Conservation (phyloP, 2,329 filamentous ascomycete species). For the Biscogniauxia mediterranea region DNA sequence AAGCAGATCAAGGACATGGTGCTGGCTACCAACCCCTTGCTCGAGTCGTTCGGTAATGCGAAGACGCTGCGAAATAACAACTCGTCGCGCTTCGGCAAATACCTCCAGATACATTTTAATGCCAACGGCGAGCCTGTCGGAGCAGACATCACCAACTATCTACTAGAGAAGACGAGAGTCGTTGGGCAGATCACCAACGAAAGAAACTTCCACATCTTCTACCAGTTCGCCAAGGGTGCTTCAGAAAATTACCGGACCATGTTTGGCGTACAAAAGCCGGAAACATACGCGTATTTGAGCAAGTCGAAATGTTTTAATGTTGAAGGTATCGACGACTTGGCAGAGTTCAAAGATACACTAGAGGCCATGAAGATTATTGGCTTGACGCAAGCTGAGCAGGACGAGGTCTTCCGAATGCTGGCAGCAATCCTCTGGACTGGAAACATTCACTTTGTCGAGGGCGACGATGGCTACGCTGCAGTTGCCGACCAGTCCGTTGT, state of each 20-base stretch:
- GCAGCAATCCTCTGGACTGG: conserved; percentile 90
- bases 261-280: conserved; percentile 89
- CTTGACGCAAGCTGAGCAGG: conserved; percentile 81
- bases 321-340: conserved; percentile 85
- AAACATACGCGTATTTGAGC: conserved; percentile 92
- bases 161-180: conserved; percentile 92
- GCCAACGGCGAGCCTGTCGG: conserved; percentile 85
- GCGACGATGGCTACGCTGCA: conserved; percentile 82
- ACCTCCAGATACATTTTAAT: conserved; percentile 97
- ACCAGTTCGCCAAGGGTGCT: conserved; percentile 95
- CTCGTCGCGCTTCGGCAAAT: conserved; percentile 97
- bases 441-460: conserved; percentile 87
- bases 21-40: conserved; percentile 91
- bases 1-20: conserved; percentile 99
- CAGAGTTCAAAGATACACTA: conserved; percentile 86
- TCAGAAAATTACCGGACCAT: conserved; percentile 80
- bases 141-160: conserved; percentile 96
- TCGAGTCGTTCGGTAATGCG: conserved; percentile 97
- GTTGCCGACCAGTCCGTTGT: conserved; percentile 88
- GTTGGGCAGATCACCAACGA: conserved; percentile 94
- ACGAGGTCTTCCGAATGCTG: conserved; percentile 95
- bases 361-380: conserved; percentile 96
- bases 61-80: conserved; percentile 99
- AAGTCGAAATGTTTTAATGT: conserved; percentile 94
- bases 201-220: conserved; percentile 99